Evolutionary conservation across 148 eudicot genomes (phyloP).

Genomic region (Rhododendron ovatum): DNA sequence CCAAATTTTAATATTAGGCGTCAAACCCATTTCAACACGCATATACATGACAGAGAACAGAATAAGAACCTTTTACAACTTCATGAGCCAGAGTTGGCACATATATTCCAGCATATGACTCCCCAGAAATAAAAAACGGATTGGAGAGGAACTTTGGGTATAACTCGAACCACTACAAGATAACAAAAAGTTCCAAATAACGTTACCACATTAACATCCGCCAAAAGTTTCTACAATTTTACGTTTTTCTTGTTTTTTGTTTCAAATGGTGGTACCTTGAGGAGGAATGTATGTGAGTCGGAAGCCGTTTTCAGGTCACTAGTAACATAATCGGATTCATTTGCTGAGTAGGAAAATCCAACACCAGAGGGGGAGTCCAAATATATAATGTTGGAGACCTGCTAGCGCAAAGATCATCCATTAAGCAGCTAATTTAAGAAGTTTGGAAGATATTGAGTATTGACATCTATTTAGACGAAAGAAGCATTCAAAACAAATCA

Average conservation of each 20-base stretch:
- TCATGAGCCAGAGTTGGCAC: constrained; percentile 88
- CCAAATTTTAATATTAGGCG: neutral
- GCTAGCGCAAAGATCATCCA: constrained; percentile 5
- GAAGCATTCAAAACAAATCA: neutral
- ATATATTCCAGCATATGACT: constrained; percentile 95
- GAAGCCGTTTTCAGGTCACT: constrained; percentile 77
- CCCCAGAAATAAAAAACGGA: constrained; percentile 83
- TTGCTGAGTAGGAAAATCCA: constrained; percentile 67
- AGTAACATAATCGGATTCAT: constrained; percentile 58
- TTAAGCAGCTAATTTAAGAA: neutral
- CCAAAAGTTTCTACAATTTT: neutral
- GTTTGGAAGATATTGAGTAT: too few relatives aligned
- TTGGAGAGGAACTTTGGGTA: constrained; percentile 68
- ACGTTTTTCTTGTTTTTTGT: neutral
- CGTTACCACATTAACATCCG: neutral
- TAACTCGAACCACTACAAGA: constrained; percentile 73
- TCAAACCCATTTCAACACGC: neutral
- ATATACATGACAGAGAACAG: neutral
- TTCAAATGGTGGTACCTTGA: constrained; percentile 50
- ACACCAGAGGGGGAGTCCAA: constrained; percentile 94
- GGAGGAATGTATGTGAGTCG: constrained; percentile 72
- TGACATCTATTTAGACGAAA: neutral
- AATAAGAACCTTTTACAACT: constrained; percentile 67
- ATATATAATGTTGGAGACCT: constrained; percentile 87
- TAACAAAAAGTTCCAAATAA: constrained; percentile 2